These are phyloP conservation scores for Neofusicoccum laricinum DNA, from an alignment of 2,329 filamentous ascomycete genomes.

Conservation along the genomic window DNA sequence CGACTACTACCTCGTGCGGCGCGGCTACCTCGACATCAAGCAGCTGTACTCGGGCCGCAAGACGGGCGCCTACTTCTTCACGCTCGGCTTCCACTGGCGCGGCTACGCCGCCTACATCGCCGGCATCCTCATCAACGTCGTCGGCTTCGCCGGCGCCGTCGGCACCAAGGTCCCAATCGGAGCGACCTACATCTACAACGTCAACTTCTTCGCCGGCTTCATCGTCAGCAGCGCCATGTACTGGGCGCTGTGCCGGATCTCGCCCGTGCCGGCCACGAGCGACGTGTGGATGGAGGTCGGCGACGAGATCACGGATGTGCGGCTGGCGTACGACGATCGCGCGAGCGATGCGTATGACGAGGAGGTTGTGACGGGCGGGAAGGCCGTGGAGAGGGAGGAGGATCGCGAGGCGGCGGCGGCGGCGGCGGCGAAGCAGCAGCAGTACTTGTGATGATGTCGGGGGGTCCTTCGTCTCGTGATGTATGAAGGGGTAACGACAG, in stretches of 20 bases:
- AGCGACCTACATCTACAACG: slow-evolving; percentile 80
- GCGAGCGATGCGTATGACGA: slow-evolving; percentile 4
- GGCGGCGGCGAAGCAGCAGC: no score
- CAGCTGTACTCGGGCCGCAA: slow-evolving; percentile 73
- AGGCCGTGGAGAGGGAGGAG: background rate
- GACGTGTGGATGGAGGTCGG: slow-evolving; percentile 75
- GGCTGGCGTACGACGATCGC: slow-evolving; percentile 28
- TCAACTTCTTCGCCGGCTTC: slow-evolving; percentile 89
- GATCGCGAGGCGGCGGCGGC: no score
- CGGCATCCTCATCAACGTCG: slow-evolving; percentile 85
- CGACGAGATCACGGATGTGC: slow-evolving; percentile 49
- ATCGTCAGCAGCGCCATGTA: slow-evolving; percentile 66
- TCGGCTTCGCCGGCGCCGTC: slow-evolving; percentile 83
- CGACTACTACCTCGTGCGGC: slow-evolving; percentile 85
- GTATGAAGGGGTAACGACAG: no score
- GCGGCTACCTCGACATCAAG: slow-evolving; percentile 74
- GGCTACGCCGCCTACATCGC: slow-evolving; percentile 78
- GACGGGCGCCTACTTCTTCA: slow-evolving; percentile 70
- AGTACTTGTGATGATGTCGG: no score
- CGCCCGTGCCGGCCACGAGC: slow-evolving; percentile 71
- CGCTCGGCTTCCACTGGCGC: slow-evolving; percentile 73
- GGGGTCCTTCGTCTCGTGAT: no score
- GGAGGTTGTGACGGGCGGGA: slow-evolving; percentile 13
- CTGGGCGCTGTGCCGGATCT: slow-evolving; percentile 66
- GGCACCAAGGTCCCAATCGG: slow-evolving; percentile 69